Percentiles rank a stretch among this genome's conserved stretches.
These are phyloP conservation scores for Rhodotorula paludigena DNA, from an alignment of 768 basidiomycete species.

Conservation along the genomic window DNA sequence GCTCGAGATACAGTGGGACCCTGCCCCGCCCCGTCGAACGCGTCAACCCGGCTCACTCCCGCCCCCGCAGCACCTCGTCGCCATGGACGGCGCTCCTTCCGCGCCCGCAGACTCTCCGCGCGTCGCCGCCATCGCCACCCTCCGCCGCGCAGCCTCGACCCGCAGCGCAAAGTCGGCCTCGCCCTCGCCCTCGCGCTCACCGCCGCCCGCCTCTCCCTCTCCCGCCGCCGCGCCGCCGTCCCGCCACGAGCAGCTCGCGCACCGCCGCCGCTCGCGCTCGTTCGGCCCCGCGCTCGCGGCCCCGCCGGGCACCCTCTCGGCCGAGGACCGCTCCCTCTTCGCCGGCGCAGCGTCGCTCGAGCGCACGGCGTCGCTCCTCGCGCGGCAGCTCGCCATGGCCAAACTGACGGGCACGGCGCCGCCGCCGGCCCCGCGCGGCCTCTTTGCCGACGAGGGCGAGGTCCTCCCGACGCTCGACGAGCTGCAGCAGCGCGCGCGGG, in stretches of 20 bases:
- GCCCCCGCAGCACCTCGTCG: too few relatives aligned
- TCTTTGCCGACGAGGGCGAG: constrained; percentile 19
- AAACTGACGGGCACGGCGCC: constrained; percentile 38
- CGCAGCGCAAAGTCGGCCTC: constrained; percentile 3
- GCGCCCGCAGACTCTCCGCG: not conserved
- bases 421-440: constrained; percentile 9
- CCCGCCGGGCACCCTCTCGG: not conserved
- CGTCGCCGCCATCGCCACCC: constrained; percentile 13
- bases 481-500: constrained; percentile 31
- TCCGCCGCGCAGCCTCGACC: constrained; percentile 25
- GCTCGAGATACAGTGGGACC: too few relatives aligned
- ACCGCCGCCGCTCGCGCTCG: constrained; percentile 3
- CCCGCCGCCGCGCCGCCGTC: not conserved
- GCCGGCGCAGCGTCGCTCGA: constrained; percentile 20
- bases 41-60: too few relatives aligned
- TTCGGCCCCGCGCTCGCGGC: not conserved
- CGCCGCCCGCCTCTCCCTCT: not conserved
- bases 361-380: constrained; percentile 36
- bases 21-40: too few relatives aligned
- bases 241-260: not conserved
- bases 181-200: not conserved
- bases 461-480: constrained; percentile 35
- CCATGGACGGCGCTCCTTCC: not conserved
- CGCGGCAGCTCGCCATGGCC: constrained; percentile 39
- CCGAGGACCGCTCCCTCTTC: constrained; percentile 15